These are phyloP conservation scores for Heracleum sosnowskyi DNA, from an alignment of 129 eudicot species.

Conservation along the genomic window DNA sequence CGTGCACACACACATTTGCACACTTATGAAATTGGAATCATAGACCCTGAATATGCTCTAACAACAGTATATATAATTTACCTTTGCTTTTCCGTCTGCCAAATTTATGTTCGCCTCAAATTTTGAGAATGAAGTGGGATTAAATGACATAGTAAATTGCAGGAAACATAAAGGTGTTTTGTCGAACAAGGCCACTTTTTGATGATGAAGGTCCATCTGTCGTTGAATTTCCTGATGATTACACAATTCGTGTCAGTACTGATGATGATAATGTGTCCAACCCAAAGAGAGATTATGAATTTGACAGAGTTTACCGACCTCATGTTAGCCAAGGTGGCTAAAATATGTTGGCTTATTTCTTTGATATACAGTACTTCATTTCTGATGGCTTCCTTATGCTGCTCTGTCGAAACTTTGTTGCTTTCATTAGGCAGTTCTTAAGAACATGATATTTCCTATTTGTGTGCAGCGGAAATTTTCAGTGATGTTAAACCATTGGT, in stretches of 20 bases:
- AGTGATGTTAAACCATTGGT: conserved; percentile 93
- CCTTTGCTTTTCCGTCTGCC: background rate
- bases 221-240: conserved; percentile 90
- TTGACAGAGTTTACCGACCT: conserved; percentile 96
- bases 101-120: background rate
- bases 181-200: conserved; percentile 95
- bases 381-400: background rate
- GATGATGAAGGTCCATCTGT: conserved; percentile 89
- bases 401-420: background rate
- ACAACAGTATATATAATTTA: background rate
- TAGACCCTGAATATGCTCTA: background rate
- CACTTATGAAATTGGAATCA: background rate
- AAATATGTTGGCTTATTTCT: conserved; percentile 26
- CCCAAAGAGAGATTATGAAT: conserved; percentile 92
- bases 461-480: conserved; percentile 80
- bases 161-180: conserved; percentile 90
- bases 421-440: background rate
- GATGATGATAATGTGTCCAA: conserved; percentile 68
- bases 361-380: background rate
- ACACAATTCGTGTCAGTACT: conserved; percentile 65
- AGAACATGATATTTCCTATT: conserved; percentile 11
- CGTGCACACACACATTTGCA: background rate
- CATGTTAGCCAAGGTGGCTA: conserved; percentile 88
- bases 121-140: background rate
- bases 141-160: conserved; percentile 15